phyloP scores from a whole-genome alignment of 2,329 filamentous ascomycete genomes.

The Pseudogymnoascus sp. region DNA sequence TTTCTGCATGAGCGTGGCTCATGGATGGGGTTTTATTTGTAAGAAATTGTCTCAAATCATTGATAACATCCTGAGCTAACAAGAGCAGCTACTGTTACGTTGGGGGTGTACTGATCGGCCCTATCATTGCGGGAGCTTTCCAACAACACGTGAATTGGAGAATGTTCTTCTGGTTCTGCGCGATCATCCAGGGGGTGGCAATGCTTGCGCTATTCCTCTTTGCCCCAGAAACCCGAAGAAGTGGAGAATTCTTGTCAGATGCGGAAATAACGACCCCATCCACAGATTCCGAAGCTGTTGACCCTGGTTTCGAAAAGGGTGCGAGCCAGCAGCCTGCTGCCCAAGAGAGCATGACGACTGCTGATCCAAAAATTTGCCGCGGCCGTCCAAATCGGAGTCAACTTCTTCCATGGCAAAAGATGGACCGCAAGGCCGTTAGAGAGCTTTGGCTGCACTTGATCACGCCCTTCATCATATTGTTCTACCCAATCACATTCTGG shows the following conservation, averaged over 20 bases:
- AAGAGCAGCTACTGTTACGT: slow-evolving; percentile 3
- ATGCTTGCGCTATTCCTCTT: slow-evolving; percentile 49
- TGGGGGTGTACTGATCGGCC: slow-evolving; percentile 37
- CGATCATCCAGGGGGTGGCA: slow-evolving; percentile 44
- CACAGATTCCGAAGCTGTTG: slow-evolving; percentile 37
- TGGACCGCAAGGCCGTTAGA: slow-evolving; percentile 35
- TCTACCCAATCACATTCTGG: slow-evolving; percentile 33
- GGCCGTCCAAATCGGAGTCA: slow-evolving; percentile 29
- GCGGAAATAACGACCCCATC: slow-evolving; percentile 28
- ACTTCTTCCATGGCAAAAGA: slow-evolving; percentile 33
- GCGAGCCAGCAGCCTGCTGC: slow-evolving; percentile 14
- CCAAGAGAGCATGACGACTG: slow-evolving; percentile 35
- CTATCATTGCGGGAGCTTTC: slow-evolving; percentile 56
- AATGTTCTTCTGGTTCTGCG: slow-evolving; percentile 62
- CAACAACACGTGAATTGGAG: slow-evolving; percentile 51
- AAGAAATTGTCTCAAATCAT: slow-evolving; percentile 16
- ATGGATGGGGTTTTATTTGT: slow-evolving; percentile 36
- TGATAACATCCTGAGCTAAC: not conserved
- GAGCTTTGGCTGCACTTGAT: slow-evolving; percentile 32
- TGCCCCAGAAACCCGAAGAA: slow-evolving; percentile 59
- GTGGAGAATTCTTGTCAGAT: slow-evolving; percentile 32
- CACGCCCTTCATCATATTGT: slow-evolving; percentile 26
- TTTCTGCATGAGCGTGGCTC: slow-evolving; percentile 60
- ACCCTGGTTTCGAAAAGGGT: slow-evolving; percentile 38
- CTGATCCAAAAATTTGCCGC: slow-evolving; percentile 34